Conservation (phyloP, 83 land plant species). For the Picea mariana region DNA sequence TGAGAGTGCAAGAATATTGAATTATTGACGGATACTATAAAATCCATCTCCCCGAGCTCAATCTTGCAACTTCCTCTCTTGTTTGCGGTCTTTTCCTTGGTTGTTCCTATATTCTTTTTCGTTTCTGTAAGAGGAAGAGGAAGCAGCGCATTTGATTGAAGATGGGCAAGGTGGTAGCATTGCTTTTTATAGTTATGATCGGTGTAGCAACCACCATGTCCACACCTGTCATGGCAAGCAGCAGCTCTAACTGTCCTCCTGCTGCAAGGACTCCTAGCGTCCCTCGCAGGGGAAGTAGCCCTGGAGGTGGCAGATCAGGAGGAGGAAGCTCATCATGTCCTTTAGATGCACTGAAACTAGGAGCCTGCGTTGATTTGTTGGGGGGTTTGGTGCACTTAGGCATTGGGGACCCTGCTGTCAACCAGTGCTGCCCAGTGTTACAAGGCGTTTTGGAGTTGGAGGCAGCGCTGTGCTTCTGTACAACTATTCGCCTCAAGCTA, state of each 20-base stretch:
- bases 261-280: background rate
- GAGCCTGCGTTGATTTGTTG: conserved; percentile 10
- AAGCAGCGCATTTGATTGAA: background rate
- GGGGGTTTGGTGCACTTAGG: conserved; percentile 6
- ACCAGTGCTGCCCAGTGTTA: conserved; percentile 15
- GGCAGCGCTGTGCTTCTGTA: conserved; percentile 15
- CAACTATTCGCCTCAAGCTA: conserved; percentile 6
- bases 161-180: background rate
- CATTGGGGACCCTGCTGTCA: background rate
- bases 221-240: background rate
- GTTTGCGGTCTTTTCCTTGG: too few species aligned
- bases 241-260: background rate
- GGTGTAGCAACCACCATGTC: background rate
- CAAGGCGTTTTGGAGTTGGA: conserved; percentile 9
- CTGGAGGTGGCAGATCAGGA: background rate
- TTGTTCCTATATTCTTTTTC: too few species aligned
- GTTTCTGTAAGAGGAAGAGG: too few species aligned
- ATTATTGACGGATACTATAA: too few species aligned
- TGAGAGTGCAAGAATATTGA: too few species aligned
- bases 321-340: background rate
- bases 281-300: background rate
- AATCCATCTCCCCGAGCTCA: too few species aligned
- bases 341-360: conserved; percentile 15
- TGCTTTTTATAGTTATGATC: background rate
- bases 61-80: too few species aligned